Percentiles rank a stretch among this genome's conserved stretches.
Conservation (phyloP, 2,329 filamentous ascomycete genomes). For the Herpotrichia juniperi region DNA sequence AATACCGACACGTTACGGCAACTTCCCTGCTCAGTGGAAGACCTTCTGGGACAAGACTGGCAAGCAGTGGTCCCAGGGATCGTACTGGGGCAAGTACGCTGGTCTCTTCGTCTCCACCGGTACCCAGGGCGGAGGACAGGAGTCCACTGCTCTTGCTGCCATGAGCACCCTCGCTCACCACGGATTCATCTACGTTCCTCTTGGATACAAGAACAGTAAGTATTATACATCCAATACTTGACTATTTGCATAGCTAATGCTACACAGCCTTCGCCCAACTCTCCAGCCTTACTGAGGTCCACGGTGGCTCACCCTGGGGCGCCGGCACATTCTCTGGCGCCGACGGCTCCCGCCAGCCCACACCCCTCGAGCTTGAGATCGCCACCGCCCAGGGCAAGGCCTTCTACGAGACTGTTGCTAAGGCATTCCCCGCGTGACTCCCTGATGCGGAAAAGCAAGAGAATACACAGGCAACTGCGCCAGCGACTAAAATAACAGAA, state of each 20-base stretch:
- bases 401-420: constrained; percentile 80
- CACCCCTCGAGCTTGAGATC: constrained; percentile 74
- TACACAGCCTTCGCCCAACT: constrained; percentile 59
- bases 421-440: constrained; percentile 78
- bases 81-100: constrained; percentile 84
- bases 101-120: constrained; percentile 91
- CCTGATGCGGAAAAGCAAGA: constrained; percentile 56
- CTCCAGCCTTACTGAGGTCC: constrained; percentile 76
- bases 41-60: constrained; percentile 91
- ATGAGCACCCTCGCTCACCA: constrained; percentile 91
- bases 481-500: constrained; percentile 15
- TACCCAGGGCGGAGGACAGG: constrained; percentile 84
- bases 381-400: constrained; percentile 82
- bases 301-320: constrained; percentile 90
- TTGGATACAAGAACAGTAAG: constrained; percentile 78
- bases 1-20: constrained; percentile 94
- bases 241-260: constrained; percentile 1
- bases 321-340: constrained; percentile 83
- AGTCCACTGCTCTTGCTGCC: constrained; percentile 79
- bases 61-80: constrained; percentile 78
- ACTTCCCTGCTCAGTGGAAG: constrained; percentile 97
- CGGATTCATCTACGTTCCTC: constrained; percentile 94
- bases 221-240: neutral
- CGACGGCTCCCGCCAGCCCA: constrained; percentile 86
- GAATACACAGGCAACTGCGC: neutral